Evolutionary conservation across 2,329 filamentous ascomycete genomes (phyloP), one percentile per base, ranked within the genome.

Genomic region (Plenodomus tracheiphilus): DNA sequence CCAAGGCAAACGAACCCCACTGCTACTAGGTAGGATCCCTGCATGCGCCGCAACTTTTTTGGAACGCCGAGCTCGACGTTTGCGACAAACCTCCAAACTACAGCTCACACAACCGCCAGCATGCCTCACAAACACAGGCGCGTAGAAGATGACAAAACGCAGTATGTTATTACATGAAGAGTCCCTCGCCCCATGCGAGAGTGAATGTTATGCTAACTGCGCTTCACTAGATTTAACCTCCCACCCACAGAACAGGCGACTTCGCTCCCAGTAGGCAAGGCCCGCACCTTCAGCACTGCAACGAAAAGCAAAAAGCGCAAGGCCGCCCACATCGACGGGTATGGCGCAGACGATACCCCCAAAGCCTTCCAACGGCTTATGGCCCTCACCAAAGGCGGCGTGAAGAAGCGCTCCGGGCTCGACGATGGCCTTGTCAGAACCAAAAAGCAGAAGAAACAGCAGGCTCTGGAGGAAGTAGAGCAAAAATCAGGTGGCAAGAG

Each of bases 111-210:
- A 28, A 39, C 39, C 46, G 39, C 46, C 48, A 56, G 49, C 28
- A 95, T 95, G 90, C 90, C 90, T 71, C 89, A 93, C 76, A 95
- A 95, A 75, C 90, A 95, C 71, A 93, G 87, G 55, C 81, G 88
- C 58, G 82, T 83, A 56, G 79, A 70, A 11, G 62, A 61, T n/a
- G 69, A 74, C 51, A 66, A 70, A 22, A 59, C 66, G 20, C 61
- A 72, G 72, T 76, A 62, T 43, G 62, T 60, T 28, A 36, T 28
- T 21, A 7, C 22, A 16, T 43, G 11, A 22, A 36, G 9, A 16
- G 20, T 15, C 30, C n/a, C n/a, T n/a, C 45, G 49, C 58, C 47
- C 13, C 41, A 35, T 1, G 19, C 22, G 30, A 22, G 16, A 19
- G 2, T 15, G 13, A 8, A 20, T n/a, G 13, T 10, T 16, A 48